Evolutionary conservation across 1,284 basidiomycete genomes (phyloP).

Genomic region (Ganoderma multipileum): DNA sequence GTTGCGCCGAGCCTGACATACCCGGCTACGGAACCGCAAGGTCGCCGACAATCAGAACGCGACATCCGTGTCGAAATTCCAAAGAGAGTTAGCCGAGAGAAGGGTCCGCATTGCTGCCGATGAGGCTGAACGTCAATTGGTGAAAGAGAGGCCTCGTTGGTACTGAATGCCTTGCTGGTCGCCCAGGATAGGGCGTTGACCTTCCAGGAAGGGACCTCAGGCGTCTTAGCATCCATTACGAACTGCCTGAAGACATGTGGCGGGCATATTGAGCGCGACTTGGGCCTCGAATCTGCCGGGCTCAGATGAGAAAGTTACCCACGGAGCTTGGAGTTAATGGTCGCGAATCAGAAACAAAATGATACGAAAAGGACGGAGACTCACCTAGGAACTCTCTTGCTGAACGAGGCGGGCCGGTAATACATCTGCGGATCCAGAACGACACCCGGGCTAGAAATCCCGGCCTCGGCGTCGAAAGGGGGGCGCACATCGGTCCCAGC

Average conservation of each 20-base stretch:
- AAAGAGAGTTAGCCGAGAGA: slow-evolving; percentile 25
- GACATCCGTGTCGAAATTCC: slow-evolving; percentile 17
- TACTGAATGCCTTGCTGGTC: background rate
- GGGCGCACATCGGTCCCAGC: background rate
- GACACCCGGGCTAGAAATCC: slow-evolving; percentile 2
- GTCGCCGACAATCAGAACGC: slow-evolving; percentile 21
- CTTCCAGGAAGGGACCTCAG: background rate
- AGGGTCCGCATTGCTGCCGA: slow-evolving; percentile 25
- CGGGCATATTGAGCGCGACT: background rate
- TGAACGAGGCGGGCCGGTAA: background rate
- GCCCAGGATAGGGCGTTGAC: background rate
- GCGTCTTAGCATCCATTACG: background rate
- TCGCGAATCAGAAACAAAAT: slow-evolving; percentile 12
- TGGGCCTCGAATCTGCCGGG: background rate
- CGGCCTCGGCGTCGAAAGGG: slow-evolving; percentile 1
- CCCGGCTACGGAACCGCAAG: slow-evolving; percentile 2
- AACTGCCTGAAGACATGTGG: background rate
- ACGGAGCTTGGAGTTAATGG: slow-evolving; percentile 14
- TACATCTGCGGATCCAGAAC: slow-evolving; percentile 16
- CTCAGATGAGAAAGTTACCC: slow-evolving; percentile 14
- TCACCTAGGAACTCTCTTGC: slow-evolving; percentile 17
- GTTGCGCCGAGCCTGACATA: slow-evolving; percentile 6
- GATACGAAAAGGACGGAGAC: slow-evolving; percentile 17
- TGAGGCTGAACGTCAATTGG: slow-evolving; percentile 5
- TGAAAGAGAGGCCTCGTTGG: background rate